Evolutionary conservation across 768 basidiomycete genomes (phyloP).

Genomic region (Termitomyces sp.): DNA sequence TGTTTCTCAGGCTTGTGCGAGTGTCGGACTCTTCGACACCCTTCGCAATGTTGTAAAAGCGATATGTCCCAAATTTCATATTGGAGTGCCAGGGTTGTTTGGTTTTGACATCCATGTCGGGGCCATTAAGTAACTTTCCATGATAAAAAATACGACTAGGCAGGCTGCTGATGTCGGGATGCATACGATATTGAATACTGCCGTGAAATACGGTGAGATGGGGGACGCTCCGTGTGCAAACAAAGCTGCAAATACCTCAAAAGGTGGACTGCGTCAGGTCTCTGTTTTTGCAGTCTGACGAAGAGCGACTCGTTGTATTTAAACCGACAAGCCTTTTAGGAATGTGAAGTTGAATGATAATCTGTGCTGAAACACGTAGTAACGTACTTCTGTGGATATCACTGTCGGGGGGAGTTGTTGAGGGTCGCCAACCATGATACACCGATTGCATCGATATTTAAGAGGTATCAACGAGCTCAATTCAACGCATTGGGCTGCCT

Average conservation of each 20-base stretch:
- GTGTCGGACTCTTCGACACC: conserved; percentile 63
- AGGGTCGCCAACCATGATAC: conserved; percentile 94
- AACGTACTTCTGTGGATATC: conserved; percentile 39
- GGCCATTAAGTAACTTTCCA: conserved; percentile 77
- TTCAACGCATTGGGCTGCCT: conserved; percentile 96
- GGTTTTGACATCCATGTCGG: conserved; percentile 82
- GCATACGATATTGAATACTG: conserved; percentile 99
- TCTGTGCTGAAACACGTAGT: background rate
- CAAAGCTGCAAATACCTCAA: conserved; percentile 53
- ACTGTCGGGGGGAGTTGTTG: conserved; percentile 94
- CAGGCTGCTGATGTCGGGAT: conserved; percentile 88
- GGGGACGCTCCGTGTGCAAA: background rate
- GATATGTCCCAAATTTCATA: conserved; percentile 76
- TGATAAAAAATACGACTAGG: conserved; percentile 89
- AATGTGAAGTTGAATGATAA: conserved; percentile 3
- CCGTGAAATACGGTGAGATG: background rate
- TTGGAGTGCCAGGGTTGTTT: conserved; percentile 80
- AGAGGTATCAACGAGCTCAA: conserved; percentile 92
- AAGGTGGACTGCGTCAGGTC: conserved; percentile 82
- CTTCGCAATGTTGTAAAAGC: conserved; percentile 76
- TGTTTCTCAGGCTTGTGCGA: conserved; percentile 70
- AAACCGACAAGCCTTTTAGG: conserved; percentile 53
- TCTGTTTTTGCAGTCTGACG: conserved; percentile 79
- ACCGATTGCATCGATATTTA: conserved; percentile 77
- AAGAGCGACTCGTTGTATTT: conserved; percentile 91